phyloP scores from a whole-genome alignment of 371 early-diverging fungal genomes.

The Smittium culicis region DNA sequence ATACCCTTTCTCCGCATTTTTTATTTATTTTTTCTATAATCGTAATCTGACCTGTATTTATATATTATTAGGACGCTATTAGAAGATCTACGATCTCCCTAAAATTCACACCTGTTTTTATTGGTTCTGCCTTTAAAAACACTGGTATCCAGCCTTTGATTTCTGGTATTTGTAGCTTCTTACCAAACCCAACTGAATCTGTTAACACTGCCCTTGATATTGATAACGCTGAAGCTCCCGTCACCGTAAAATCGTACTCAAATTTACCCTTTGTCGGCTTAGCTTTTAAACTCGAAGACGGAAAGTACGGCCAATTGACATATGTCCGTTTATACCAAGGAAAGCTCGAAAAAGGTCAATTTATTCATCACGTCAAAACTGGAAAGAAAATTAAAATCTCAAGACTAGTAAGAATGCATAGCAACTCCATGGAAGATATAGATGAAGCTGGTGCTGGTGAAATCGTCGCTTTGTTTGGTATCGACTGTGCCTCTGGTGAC shows the following conservation, averaged over 20 bases:
- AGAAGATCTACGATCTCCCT: conserved; percentile 63
- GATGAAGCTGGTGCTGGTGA: conserved; percentile 88
- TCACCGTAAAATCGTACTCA: conserved; percentile 38
- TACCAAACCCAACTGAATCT: conserved; percentile 68
- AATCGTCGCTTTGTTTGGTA: conserved; percentile 95
- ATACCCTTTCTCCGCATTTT: no score
- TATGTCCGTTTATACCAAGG: conserved; percentile 97
- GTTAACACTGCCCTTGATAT: conserved; percentile 60
- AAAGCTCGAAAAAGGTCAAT: conserved; percentile 67
- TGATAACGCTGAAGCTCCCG: conserved; percentile 40
- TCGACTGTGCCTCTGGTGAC: conserved; percentile 95
- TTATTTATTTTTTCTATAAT: no score
- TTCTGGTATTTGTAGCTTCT: conserved; percentile 54
- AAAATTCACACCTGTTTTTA: conserved; percentile 70
- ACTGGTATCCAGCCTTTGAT: conserved; percentile 65
- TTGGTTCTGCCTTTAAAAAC: conserved; percentile 83
- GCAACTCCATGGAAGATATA: conserved; percentile 96
- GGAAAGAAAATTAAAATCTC: conserved; percentile 92
- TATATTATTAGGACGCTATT: conserved; percentile 38
- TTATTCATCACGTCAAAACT: conserved; percentile 73
- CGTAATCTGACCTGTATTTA: no score
- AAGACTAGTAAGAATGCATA: conserved; percentile 94
- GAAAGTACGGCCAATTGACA: conserved; percentile 89
- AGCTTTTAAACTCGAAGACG: conserved; percentile 91
- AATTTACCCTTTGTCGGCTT: conserved; percentile 71